Conservation (phyloP, 2,329 filamentous ascomycete genomes). For the Amesomyces nigricolor region DNA sequence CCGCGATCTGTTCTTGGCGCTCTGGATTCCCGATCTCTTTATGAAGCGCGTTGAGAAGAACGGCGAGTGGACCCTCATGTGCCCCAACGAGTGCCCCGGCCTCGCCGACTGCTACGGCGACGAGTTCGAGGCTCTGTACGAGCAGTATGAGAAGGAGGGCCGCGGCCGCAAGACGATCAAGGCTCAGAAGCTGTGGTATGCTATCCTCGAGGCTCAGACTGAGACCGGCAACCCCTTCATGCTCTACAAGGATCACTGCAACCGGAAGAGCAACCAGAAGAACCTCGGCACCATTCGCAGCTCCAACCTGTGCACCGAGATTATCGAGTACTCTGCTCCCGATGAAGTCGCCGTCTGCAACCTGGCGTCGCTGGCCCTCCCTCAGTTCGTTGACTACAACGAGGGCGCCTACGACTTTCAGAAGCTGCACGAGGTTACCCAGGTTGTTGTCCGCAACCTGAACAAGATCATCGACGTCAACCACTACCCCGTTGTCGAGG, state of each 20-base stretch:
- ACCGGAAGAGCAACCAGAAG: conserved; percentile 99
- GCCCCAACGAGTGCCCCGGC: conserved; percentile 91
- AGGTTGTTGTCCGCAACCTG: conserved; percentile 88
- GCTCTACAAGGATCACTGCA: conserved; percentile 98
- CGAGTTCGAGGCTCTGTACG: conserved; percentile 92
- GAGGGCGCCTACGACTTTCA: conserved; percentile 87
- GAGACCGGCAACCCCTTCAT: conserved; percentile 99
- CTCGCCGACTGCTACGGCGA: conserved; percentile 96
- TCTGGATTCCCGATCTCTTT: conserved; percentile 99
- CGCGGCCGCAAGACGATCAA: conserved; percentile 87
- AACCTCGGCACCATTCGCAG: conserved; percentile 97
- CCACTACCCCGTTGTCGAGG: conserved; percentile 95
- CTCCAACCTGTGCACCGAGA: conserved; percentile 98
- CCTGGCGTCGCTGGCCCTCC: conserved; percentile 87
- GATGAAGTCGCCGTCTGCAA: conserved; percentile 99
- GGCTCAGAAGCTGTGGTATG: conserved; percentile 99
- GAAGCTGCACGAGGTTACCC: conserved; percentile 90
- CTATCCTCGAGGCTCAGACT: conserved; percentile 94
- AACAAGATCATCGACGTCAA: conserved; percentile 99
- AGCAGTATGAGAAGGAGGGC: conserved; percentile 83
- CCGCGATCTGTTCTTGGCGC: conserved; percentile 92
- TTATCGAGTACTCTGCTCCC: conserved; percentile 92
- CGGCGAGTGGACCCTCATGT: conserved; percentile 95
- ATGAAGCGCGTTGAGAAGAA: conserved; percentile 99
- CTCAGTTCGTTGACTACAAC: conserved; percentile 82